These are phyloP conservation scores for Candida sakaeoensis DNA, from an alignment of 805 yeast species.

Conservation along the genomic window DNA sequence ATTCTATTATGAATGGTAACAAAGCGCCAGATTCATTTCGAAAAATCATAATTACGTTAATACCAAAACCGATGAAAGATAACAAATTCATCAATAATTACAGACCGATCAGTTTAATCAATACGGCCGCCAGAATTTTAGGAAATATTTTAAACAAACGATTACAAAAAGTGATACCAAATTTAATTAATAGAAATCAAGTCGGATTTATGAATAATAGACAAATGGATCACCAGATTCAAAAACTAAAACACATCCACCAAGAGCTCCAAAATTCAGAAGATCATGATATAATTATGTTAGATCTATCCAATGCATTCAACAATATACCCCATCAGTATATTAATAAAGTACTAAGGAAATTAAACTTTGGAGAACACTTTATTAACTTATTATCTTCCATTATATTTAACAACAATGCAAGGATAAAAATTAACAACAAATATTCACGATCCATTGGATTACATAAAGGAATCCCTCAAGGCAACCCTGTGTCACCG, in stretches of 20 bases:
- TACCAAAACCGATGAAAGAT: not conserved
- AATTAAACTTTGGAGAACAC: constrained; percentile 47
- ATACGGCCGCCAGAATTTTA: not conserved
- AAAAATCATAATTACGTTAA: not conserved
- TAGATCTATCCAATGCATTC: not conserved
- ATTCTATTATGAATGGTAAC: not conserved
- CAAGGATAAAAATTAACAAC: no score
- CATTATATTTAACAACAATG: no score
- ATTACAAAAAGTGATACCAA: not conserved
- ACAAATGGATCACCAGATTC: not conserved
- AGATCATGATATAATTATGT: not conserved
- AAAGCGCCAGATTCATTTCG: not conserved
- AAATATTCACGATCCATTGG: no score
- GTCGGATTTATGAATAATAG: not conserved
- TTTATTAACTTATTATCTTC: not conserved
- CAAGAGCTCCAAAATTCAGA: not conserved
- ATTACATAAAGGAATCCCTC: no score
- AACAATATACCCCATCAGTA: constrained; percentile 68
- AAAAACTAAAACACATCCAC: not conserved
- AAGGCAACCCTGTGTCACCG: no score
- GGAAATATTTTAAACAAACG: not conserved
- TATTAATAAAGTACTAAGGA: constrained; percentile 82
- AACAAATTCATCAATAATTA: not conserved
- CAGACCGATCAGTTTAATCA: not conserved
- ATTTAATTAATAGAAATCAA: not conserved